Base-by-base conservation (phyloP, 2,329 filamentous ascomycete genomes). In the Zalaria obscura region DNA sequence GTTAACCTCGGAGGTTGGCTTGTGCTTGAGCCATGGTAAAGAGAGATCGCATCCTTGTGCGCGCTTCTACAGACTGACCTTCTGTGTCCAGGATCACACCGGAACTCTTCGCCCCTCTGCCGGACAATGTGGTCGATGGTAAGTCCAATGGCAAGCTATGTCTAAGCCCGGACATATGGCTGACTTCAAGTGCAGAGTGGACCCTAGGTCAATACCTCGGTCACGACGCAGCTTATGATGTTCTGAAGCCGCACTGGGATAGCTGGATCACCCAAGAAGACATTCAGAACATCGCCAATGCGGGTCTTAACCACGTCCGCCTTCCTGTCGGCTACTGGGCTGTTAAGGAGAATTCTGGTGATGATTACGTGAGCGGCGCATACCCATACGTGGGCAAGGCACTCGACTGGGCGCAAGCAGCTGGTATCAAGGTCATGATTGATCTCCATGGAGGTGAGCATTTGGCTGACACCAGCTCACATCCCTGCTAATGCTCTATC, bases 301-400 rank as follows among this genome's bases (percentile, higher is more conserved):
- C 66, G 10, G 76, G 76, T 4, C 56, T 80, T 52, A 80, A 78
- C 57, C 70, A 78, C 48, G 73, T 80, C 32, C 65, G 77, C 37
- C 80, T 81, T 41, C 77, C 77, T 2, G 66, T 81, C 39, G 77
- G 77, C 4, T 80, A 80, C 54, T 81, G 77, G 77, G 75, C 76
- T 29, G 58, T 77, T 7, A 61, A 66, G 36, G 67, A 68, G 2
- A n/a, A 32, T n/a, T 7, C 7, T n/a, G 55, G 68, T 27, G 35
- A 49, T 8, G 56, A 66, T 5, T 80, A 75, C 49, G 71, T 80
- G 4, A 66, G 75, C 51, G 77, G 77, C 33, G 76, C 78, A 46
- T 65, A 78, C 36, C 58, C 68, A 10, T 67, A 69, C 50, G 63
- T 81, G 6, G 73, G 76, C 44, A 53, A 68, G 46, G 72, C 76